Base-by-base conservation (phyloP, 768 basidiomycete species). In the Bullera alba region DNA sequence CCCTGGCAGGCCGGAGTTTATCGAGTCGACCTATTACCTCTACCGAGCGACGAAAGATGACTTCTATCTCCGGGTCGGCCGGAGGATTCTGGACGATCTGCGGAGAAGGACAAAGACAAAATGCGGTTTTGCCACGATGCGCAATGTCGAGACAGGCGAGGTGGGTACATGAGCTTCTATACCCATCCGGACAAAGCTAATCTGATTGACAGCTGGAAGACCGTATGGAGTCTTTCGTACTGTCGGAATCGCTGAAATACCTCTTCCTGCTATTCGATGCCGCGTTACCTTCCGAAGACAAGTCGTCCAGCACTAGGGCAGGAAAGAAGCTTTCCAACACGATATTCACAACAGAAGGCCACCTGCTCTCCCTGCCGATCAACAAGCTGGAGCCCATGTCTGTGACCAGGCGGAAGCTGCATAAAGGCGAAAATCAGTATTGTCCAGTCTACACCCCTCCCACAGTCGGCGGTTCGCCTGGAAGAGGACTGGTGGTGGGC, bases 1-100 rank as follows among this genome's bases (percentile, higher is more conserved):
- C 42, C 74, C 74, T 2, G 57, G 73, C 5, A 46, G 73, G 38
- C 72, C 72, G 32, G 93, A 99, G 73, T 92, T 95, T 60, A 80
- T 95, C 50, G 95, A 99, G 73, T 90, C 87, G 19, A 99, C 89
- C 4, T 92, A 91, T 83, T 95, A 92, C 73, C 76, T 97, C 16
- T 96, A 95, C 65, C 79, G 86, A 45, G 92, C 92, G 23, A 96
- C 93, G 12, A 80, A 79, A 38, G 93, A 99, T 65, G 79, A 89
- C 2, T 90, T 88, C 70, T 96, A 97, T 70, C 80, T 97, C 1
- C 83, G 90, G 52, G 82, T 97, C 7, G 93, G 85, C 26, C 89
- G 92, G 68, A 81, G 86, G 5, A 76, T 93, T 25, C 73, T 97
- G 27, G 76, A 76, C 48, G 93, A 97, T 68, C 70, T 97, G 25